Evolutionary conservation across 805 yeast genomes (phyloP).

Genomic region (Saccharomyces jurei): DNA sequence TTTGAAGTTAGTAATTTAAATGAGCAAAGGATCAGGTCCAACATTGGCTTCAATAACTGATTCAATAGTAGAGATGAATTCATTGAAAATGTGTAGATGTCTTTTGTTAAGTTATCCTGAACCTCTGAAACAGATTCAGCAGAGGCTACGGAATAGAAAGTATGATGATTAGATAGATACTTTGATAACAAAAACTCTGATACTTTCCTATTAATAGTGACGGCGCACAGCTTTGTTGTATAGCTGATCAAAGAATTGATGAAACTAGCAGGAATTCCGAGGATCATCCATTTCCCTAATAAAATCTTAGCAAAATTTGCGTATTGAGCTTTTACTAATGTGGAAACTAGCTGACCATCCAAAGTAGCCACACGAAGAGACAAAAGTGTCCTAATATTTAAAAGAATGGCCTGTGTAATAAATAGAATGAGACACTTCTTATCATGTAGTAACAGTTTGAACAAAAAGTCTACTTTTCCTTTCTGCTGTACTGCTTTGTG

Average conservation of each 20-base stretch:
- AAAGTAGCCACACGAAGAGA: conserved; percentile 77
- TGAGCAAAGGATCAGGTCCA: conserved; percentile 74
- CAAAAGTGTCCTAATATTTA: conserved; percentile 61
- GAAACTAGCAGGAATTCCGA: conserved; percentile 81
- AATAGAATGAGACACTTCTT: conserved; percentile 31
- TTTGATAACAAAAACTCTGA: conserved; percentile 57
- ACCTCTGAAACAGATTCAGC: conserved; percentile 11
- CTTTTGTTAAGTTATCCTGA: conserved; percentile 50
- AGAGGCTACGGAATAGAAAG: conserved; percentile 24
- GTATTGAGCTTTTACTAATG: conserved; percentile 65
- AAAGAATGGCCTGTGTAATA: conserved; percentile 45
- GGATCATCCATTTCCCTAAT: conserved; percentile 62
- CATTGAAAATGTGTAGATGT: conserved; percentile 62
- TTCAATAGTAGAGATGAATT: conserved; percentile 71
- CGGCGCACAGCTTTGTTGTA: conserved; percentile 50
- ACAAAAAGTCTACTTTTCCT: conserved; percentile 15
- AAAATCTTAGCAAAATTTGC: conserved; percentile 54
- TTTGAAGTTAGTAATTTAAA: conserved; percentile 55
- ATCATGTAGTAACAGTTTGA: conserved; percentile 20
- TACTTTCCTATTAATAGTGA: conserved; percentile 52
- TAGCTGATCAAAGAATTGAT: conserved; percentile 64
- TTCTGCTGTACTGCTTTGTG: conserved; percentile 1
- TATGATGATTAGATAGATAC: conserved; percentile 53
- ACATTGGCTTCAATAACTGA: conserved; percentile 72
- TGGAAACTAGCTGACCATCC: conserved; percentile 80